These are phyloP conservation scores for Geosmithia putterillii DNA, from an alignment of 2,329 filamentous ascomycete genomes.

Conservation along the genomic window DNA sequence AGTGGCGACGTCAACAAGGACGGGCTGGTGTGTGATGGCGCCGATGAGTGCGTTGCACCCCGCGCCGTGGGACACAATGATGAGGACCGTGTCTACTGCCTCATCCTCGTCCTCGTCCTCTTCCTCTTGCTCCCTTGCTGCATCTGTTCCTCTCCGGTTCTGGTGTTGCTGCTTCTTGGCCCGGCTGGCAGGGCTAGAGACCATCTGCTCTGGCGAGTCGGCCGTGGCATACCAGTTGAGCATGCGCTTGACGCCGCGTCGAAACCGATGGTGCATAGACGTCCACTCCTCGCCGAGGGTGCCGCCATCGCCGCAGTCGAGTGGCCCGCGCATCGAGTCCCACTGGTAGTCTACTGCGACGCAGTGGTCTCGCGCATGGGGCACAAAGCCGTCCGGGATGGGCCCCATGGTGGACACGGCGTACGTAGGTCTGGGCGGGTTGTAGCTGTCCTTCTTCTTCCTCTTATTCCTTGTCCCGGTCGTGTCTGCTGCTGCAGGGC, in stretches of 20 bases:
- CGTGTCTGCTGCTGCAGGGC: no score
- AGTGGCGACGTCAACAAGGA: constrained; percentile 79
- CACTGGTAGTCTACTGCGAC: constrained; percentile 85
- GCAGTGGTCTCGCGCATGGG: constrained; percentile 81
- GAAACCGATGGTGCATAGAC: constrained; percentile 83
- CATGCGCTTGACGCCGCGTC: constrained; percentile 65
- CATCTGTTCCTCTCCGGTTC: no score
- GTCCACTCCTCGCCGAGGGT: constrained; percentile 91
- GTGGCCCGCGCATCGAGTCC: constrained; percentile 74
- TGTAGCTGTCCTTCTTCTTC: constrained; percentile 40
- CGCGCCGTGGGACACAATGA: constrained; percentile 87
- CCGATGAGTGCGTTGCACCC: constrained; percentile 94
- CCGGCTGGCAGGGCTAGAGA: constrained; percentile 23
- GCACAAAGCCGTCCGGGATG: constrained; percentile 79
- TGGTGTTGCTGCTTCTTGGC: constrained; percentile 11
- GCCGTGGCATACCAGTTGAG: constrained; percentile 67
- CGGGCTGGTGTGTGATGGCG: constrained; percentile 81
- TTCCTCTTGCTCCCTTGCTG: background rate
- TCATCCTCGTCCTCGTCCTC: constrained; percentile 30
- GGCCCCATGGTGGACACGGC: constrained; percentile 68
- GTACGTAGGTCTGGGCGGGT: constrained; percentile 68
- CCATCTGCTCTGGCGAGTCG: constrained; percentile 37
- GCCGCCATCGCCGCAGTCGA: constrained; percentile 80
- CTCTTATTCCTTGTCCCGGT: background rate
- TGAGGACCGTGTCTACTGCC: constrained; percentile 62